Conservation (phyloP, 1,139 yeast species). For the Suhomyces anneliseae region DNA sequence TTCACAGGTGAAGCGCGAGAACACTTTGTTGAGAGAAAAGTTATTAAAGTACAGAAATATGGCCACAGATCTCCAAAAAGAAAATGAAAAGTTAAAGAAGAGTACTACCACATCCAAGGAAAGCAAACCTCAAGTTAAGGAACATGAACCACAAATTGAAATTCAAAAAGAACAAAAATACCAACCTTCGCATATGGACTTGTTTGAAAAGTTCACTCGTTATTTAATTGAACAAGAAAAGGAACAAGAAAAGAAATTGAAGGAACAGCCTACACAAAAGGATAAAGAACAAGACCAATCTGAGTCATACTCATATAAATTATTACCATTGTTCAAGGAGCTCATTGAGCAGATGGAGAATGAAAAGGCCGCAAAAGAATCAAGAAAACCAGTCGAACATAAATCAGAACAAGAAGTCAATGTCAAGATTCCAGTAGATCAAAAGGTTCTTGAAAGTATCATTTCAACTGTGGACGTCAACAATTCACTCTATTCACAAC, state of each 20-base stretch:
- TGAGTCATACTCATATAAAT: background rate
- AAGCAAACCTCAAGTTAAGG: background rate
- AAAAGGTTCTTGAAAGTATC: conserved; percentile 1
- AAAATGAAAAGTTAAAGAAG: conserved; percentile 6
- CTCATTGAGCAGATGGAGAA: conserved; percentile 9
- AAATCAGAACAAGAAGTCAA: too few species aligned
- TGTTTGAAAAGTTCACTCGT: background rate
- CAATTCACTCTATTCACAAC: conserved; percentile 5
- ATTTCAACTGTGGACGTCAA: conserved; percentile 7
- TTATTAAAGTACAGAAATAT: conserved; percentile 35
- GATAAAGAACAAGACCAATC: background rate
- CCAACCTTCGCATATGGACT: background rate
- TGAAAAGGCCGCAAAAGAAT: background rate
- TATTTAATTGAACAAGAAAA: background rate
- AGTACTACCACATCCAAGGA: background rate
- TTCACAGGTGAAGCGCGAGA: conserved; percentile 26
- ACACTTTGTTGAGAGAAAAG: conserved; percentile 32
- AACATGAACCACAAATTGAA: background rate
- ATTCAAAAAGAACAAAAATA: background rate
- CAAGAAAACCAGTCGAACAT: background rate
- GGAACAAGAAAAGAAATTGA: background rate
- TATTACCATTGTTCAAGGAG: conserved; percentile 12
- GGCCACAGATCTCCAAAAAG: conserved; percentile 21
- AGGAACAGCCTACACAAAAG: background rate
- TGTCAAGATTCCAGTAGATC: background rate